A percentile compares a stretch with the other conserved stretches of the same genome.
These are phyloP conservation scores for Chrysanthemum makinoi DNA, from an alignment of 129 eudicot genomes.

Conservation along the genomic window DNA sequence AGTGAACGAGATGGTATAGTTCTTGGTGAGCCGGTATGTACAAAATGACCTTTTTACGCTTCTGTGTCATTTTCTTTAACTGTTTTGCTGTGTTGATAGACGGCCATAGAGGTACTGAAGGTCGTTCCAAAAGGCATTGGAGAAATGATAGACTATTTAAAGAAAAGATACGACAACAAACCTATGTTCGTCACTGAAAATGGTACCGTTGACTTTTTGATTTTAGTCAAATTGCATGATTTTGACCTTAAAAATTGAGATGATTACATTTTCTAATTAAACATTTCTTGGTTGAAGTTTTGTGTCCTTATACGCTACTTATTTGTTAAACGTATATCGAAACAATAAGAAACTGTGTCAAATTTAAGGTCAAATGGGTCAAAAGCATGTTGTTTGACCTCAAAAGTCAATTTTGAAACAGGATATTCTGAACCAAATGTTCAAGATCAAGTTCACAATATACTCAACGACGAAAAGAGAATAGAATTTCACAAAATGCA, in stretches of 20 bases:
- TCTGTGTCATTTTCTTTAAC: neutral
- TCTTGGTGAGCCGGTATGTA: constrained; percentile 61
- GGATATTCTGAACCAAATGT: constrained; percentile 48
- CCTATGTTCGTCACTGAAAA: constrained; percentile 81
- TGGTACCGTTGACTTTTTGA: constrained; percentile 34
- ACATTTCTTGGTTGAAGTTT: constrained; percentile 18
- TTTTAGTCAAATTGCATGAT: constrained; percentile 1
- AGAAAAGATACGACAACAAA: constrained; percentile 62
- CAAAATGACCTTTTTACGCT: neutral
- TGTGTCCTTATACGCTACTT: neutral
- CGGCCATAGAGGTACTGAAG: constrained; percentile 35
- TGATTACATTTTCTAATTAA: neutral
- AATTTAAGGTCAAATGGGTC: neutral
- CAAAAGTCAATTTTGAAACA: constrained; percentile 28
- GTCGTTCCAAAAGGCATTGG: constrained; percentile 78
- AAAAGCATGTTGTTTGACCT: neutral
- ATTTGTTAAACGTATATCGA: constrained; percentile 1
- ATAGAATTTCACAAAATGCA: constrained; percentile 52
- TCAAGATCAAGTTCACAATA: constrained; percentile 25
- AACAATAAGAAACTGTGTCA: neutral
- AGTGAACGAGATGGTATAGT: constrained; percentile 48
- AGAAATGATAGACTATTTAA: constrained; percentile 48
- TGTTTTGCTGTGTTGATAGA: constrained; percentile 24
- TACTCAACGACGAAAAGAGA: constrained; percentile 47
- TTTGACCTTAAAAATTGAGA: neutral